Evolutionary conservation across 805 yeast species (phyloP).

Genomic region (Yamadazyma philogaea): DNA sequence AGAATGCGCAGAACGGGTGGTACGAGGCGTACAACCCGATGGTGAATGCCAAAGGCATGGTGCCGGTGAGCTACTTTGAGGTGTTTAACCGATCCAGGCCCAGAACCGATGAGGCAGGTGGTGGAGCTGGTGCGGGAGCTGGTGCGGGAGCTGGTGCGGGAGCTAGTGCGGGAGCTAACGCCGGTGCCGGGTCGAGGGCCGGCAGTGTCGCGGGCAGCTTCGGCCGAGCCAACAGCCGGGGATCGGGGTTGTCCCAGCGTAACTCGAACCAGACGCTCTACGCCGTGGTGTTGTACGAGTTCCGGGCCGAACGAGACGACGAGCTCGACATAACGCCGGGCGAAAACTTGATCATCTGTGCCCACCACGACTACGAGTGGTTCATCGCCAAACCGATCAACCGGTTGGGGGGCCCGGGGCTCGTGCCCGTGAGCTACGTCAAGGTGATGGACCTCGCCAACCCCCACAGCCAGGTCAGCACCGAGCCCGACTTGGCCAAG

Average conservation of each 20-base stretch:
- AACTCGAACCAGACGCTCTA: conserved; percentile 53
- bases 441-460: conserved; percentile 73
- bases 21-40: conserved; percentile 87
- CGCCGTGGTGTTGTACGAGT: conserved; percentile 83
- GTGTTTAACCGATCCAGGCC: conserved; percentile 62
- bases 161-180: background rate
- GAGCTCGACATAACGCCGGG: conserved; percentile 83
- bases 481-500: conserved; percentile 45
- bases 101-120: conserved; percentile 9
- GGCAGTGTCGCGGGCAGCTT: no score
- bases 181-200: background rate
- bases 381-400: conserved; percentile 96
- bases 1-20: conserved; percentile 52
- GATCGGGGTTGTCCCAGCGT: no score
- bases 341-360: conserved; percentile 88
- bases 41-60: conserved; percentile 74
- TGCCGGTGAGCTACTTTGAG: conserved; percentile 82
- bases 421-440: conserved; percentile 89
- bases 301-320: conserved; percentile 77
- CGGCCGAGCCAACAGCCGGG: no score
- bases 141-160: background rate
- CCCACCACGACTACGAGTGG: conserved; percentile 97
- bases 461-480: conserved; percentile 17
- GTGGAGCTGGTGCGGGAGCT: background rate
- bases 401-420: conserved; percentile 93